Conservation (phyloP, 768 basidiomycete genomes). For the Infundibulicybe gibba region DNA sequence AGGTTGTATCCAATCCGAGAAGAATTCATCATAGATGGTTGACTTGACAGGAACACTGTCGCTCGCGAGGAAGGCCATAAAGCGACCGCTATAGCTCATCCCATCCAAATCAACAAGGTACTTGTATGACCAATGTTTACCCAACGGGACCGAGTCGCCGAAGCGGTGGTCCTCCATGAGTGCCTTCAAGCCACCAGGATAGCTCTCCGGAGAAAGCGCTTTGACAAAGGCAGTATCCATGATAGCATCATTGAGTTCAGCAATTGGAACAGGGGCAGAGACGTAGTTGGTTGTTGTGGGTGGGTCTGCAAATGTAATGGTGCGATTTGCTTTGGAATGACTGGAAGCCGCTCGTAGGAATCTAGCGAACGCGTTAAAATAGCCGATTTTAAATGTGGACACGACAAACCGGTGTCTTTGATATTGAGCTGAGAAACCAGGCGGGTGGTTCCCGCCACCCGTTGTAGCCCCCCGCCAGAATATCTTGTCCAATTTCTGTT, state of each 20-base stretch:
- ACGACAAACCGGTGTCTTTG: constrained; percentile 74
- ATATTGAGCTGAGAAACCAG: constrained; percentile 77
- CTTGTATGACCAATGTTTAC: constrained; percentile 90
- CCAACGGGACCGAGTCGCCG: constrained; percentile 73
- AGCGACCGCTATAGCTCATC: constrained; percentile 91
- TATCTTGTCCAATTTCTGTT: constrained; percentile 78
- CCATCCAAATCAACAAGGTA: constrained; percentile 92
- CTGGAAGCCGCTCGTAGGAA: constrained; percentile 80
- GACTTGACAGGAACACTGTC: constrained; percentile 90
- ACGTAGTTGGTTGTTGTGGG: constrained; percentile 52
- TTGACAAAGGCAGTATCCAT: constrained; percentile 90
- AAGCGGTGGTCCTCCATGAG: constrained; percentile 66
- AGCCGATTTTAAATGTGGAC: not conserved
- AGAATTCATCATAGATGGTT: constrained; percentile 90
- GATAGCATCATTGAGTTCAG: constrained; percentile 66
- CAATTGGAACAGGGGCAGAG: constrained; percentile 57
- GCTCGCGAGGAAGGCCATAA: constrained; percentile 80
- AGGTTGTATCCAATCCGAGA: constrained; percentile 88
- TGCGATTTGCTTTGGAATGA: constrained; percentile 45
- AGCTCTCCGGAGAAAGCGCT: constrained; percentile 62
- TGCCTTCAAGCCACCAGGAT: constrained; percentile 71
- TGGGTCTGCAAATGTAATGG: constrained; percentile 70
- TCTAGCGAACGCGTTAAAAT: constrained; percentile 17
- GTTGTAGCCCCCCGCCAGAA: constrained; percentile 98
- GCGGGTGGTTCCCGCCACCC: constrained; percentile 86